Conservation (phyloP, 2,329 filamentous ascomycete species). For the Stachybotrys chartarum region DNA sequence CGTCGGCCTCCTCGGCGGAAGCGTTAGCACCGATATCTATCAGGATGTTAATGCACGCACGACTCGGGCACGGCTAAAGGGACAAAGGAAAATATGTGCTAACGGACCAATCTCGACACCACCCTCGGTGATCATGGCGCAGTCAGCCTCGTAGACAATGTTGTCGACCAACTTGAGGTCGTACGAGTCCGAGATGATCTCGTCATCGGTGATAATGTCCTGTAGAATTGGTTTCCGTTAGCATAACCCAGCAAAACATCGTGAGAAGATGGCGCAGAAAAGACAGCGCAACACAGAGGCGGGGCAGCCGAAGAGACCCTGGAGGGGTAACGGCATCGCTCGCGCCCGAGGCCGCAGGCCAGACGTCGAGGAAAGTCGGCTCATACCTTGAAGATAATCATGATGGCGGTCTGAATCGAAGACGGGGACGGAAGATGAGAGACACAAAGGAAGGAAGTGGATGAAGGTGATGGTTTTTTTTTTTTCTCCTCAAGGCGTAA, state of each 20-base stretch:
- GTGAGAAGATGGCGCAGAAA: neutral
- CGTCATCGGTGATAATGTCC: constrained; percentile 86
- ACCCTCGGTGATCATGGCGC: constrained; percentile 78
- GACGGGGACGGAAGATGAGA: constrained; percentile 10
- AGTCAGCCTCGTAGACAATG: constrained; percentile 84
- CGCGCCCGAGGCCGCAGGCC: neutral
- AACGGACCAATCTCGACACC: constrained; percentile 64
- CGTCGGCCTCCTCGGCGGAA: constrained; percentile 83
- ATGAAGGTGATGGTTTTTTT: constrained; percentile 3
- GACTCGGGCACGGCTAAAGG: neutral
- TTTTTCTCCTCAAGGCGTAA: neutral
- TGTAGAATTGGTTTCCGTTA: constrained; percentile 59
- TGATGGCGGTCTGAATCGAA: constrained; percentile 41
- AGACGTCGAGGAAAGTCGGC: neutral
- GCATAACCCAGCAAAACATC: neutral
- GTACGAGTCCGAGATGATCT: constrained; percentile 96
- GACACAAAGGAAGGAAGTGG: constrained; percentile 11
- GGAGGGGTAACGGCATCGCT: neutral
- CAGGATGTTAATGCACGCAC: neutral
- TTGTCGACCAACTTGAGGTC: constrained; percentile 73
- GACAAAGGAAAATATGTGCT: neutral
- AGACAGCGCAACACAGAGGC: neutral
- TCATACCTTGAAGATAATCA: constrained; percentile 48
- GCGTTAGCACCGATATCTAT: constrained; percentile 90
- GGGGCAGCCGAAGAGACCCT: neutral